These are phyloP conservation scores for Rutstroemia sp. DNA, from an alignment of 2,329 filamentous ascomycete genomes.

Conservation along the genomic window DNA sequence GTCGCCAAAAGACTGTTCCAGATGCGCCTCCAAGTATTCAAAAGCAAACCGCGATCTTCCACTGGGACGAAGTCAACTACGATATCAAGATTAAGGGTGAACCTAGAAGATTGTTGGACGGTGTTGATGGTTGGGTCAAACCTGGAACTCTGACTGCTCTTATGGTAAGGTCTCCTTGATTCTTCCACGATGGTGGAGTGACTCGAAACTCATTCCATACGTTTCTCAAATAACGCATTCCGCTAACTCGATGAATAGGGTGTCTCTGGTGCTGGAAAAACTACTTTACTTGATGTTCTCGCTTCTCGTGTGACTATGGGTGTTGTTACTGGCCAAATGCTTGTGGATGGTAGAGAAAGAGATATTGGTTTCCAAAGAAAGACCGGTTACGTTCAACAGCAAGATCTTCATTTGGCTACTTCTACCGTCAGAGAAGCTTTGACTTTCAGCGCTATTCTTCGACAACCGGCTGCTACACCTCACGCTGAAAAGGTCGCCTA, in stretches of 20 bases:
- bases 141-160: conserved; percentile 83
- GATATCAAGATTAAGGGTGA: conserved; percentile 72
- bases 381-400: conserved; percentile 65
- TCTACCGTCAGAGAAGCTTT: conserved; percentile 84
- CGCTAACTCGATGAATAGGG: conserved; percentile 30
- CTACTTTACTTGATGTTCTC: conserved; percentile 78
- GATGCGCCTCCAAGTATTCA: conserved; percentile 25
- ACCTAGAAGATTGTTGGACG: conserved; percentile 66
- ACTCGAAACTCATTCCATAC: not conserved
- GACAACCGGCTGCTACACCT: conserved; percentile 70
- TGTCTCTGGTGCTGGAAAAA: conserved; percentile 74
- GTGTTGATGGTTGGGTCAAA: conserved; percentile 90
- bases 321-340: conserved; percentile 78
- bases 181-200: not conserved
- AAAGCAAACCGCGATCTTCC: conserved; percentile 46
- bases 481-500: conserved; percentile 75
- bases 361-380: conserved; percentile 85
- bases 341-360: conserved; percentile 55
- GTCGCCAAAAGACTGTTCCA: conserved; percentile 47
- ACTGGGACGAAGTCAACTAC: conserved; percentile 40
- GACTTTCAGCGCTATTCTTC: conserved; percentile 75
- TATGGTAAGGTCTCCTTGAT: conserved; percentile 42
- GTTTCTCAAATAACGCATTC: no score
- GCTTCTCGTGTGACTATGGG: conserved; percentile 84
- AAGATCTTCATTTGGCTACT: conserved; percentile 80